phyloP scores from a whole-genome alignment of 1,284 basidiomycete species.

The Moniliophthora roreri region DNA sequence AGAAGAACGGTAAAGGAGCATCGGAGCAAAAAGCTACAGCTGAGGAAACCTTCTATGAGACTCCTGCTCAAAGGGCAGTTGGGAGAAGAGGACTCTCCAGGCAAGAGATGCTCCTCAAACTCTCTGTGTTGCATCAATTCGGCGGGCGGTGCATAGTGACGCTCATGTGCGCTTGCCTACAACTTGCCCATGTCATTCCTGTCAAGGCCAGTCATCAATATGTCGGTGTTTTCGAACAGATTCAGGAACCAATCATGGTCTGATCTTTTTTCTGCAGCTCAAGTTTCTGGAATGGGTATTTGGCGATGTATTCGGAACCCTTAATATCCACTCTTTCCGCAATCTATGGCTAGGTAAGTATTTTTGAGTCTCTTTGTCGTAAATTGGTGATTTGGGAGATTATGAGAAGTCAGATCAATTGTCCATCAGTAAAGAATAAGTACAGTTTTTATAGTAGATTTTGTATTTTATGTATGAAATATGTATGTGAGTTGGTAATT shows the following conservation, averaged over 20 bases:
- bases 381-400: too few relatives aligned
- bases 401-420: too few relatives aligned
- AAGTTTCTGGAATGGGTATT: neutral
- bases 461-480: too few relatives aligned
- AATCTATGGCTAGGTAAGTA: neutral
- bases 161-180: neutral
- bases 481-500: too few relatives aligned
- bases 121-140: neutral
- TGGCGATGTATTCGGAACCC: neutral
- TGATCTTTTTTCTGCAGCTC: neutral
- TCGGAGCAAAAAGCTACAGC: too few relatives aligned
- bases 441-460: too few relatives aligned
- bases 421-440: too few relatives aligned
- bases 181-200: neutral
- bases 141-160: neutral
- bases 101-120: neutral
- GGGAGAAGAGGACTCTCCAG: neutral
- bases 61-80: neutral
- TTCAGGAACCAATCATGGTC: neutral
- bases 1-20: too few relatives aligned
- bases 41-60: neutral
- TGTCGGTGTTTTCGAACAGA: neutral
- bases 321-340: neutral
- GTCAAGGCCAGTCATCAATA: neutral
- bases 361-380: too few relatives aligned